Evolutionary conservation across 2,329 filamentous ascomycete species (phyloP), one percentile per base, ranked within the genome.

Genomic region (Nothophoma quercina): DNA sequence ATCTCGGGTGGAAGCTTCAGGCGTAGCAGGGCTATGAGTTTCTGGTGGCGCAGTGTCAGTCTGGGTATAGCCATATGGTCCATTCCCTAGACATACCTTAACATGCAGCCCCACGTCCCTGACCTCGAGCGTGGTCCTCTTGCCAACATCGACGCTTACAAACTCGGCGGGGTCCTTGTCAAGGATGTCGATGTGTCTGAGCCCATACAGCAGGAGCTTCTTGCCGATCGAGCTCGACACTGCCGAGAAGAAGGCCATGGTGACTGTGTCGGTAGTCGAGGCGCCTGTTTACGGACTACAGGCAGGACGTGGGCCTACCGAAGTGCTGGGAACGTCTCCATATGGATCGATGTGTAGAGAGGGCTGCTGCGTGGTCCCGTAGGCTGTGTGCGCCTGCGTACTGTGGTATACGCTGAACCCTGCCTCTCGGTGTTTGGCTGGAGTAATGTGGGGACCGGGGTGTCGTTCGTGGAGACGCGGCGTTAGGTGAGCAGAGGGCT

Each of bases 131-230:
- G 89, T 88, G 32, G 88, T 95, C 61, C 88, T 88, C 73, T 88
- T 87, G 26, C 95, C 95, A 75, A 91, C 85, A 36, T 87, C 87
- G 62, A 97, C 85, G 64, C 96, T 91, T 58, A 98, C 91, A 56
- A 95, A 83, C 68, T 97, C 90, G 62, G 97, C 79, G 10, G 89
- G 88, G 69, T 96, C 89, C 51, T 91, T 89, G 68, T 98, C 95
- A 54, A 99, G 85, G 48, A 97, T 82, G 64, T 96, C 92, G 53
- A 96, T 82, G 51, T 88, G 87, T 19, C 89, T 88, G 33, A 99
- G 80, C 41, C 88, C 91, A 79, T 95, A 96, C 63, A 91, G 88
- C 60, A 98, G 83, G 66, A 98, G 83, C 74, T 89, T 87, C 83
- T 95, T 96, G 78, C 93, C 90, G 81, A 96, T 79, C 63, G 81